phyloP scores from a whole-genome alignment of 441 rosid species.

The Pelargonium fulgidum region DNA sequence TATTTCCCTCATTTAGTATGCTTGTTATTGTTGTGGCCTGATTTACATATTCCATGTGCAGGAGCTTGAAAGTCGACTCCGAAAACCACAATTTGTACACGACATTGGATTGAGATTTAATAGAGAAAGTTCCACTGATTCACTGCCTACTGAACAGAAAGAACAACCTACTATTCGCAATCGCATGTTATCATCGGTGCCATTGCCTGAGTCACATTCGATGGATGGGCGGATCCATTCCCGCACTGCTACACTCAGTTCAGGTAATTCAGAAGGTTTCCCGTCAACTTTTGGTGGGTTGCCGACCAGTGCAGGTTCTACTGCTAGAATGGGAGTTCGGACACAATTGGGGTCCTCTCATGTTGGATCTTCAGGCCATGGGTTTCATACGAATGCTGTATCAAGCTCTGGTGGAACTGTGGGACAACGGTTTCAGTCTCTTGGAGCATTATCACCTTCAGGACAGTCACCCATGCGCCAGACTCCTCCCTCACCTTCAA shows the following conservation, averaged over 20 bases:
- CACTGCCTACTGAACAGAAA: constrained; percentile 48
- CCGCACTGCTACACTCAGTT: constrained; percentile 22
- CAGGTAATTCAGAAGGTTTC: constrained; percentile 44
- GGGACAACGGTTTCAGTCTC: constrained; percentile 35
- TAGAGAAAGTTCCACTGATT: constrained; percentile 38
- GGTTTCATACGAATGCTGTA: constrained; percentile 33
- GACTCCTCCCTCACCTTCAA: constrained; percentile 38
- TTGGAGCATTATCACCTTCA: constrained; percentile 36
- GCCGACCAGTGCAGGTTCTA: constrained; percentile 33
- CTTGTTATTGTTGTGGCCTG: constrained; percentile 3
- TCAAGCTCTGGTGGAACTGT: constrained; percentile 38
- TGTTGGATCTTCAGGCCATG: constrained; percentile 32
- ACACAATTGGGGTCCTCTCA: constrained; percentile 35
- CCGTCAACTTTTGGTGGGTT: constrained; percentile 40
- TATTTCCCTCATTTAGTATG: too few species aligned
- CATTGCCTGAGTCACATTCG: constrained; percentile 27
- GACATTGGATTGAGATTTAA: constrained; percentile 42
- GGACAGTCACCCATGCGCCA: constrained; percentile 39
- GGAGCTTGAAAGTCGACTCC: constrained; percentile 51
- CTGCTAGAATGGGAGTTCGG: constrained; percentile 41
- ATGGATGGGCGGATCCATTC: constrained; percentile 31
- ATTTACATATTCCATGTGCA: constrained; percentile 27
- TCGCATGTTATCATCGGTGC: constrained; percentile 38
- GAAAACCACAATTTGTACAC: constrained; percentile 35
- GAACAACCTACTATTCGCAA: constrained; percentile 38